phyloP scores from a whole-genome alignment of 164 flowering plant species.

The Annona cherimola region DNA sequence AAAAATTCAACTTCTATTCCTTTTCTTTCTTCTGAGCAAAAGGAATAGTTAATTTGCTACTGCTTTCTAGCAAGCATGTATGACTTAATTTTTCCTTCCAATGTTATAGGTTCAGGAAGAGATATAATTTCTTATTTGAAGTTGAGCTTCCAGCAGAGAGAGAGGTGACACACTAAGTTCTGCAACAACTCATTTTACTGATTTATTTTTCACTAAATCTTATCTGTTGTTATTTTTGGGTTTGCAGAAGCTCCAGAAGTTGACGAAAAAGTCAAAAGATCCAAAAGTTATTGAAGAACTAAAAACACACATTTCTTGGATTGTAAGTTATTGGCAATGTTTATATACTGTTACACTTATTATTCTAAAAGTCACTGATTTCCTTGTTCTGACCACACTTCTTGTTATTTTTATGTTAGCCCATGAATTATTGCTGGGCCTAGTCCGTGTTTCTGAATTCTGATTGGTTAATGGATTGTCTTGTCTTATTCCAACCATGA shows the following conservation, averaged over 20 bases:
- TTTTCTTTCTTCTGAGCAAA: too few species aligned
- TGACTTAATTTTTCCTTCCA: neutral
- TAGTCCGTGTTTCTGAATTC: too few species aligned
- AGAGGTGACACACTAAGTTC: slow-evolving; percentile 39
- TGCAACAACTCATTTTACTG: neutral
- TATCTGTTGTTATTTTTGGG: slow-evolving; percentile 6
- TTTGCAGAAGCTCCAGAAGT: slow-evolving; percentile 54
- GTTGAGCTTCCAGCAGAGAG: slow-evolving; percentile 64
- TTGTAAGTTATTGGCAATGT: slow-evolving; percentile 45
- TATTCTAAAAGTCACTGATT: neutral
- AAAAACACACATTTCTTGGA: slow-evolving; percentile 51
- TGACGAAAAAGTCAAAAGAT: slow-evolving; percentile 49
- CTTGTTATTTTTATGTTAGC: too few species aligned
- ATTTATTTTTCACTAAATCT: neutral
- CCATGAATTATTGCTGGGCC: too few species aligned
- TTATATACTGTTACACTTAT: neutral
- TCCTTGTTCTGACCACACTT: neutral
- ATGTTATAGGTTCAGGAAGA: slow-evolving; percentile 64
- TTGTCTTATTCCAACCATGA: too few species aligned
- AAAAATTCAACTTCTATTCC: too few species aligned
- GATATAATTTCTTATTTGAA: slow-evolving; percentile 65
- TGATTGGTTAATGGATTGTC: too few species aligned
- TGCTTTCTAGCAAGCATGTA: neutral
- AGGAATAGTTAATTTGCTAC: neutral
- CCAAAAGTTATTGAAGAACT: slow-evolving; percentile 41